These are phyloP conservation scores for Phaseolus coccineus DNA, from an alignment of 331 rosid genomes.

Conservation along the genomic window DNA sequence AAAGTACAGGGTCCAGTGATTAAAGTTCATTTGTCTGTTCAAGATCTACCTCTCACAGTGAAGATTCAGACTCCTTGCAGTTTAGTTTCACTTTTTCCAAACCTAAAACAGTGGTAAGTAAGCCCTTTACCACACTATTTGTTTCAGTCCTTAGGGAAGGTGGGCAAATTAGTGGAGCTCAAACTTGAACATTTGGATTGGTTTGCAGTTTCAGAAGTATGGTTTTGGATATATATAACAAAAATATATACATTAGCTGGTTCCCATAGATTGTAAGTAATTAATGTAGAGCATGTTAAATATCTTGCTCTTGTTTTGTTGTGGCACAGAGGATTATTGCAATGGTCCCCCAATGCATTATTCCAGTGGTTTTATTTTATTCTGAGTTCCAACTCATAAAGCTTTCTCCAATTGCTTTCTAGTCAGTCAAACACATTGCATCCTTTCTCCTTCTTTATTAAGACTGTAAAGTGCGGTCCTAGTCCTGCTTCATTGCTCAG, in stretches of 20 bases:
- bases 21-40: too few species aligned
- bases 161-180: too few species aligned
- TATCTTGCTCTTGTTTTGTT: slow-evolving; percentile 24
- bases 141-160: neutral
- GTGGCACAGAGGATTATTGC: neutral
- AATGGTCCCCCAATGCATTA: slow-evolving; percentile 11
- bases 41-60: neutral
- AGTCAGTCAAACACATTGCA: neutral
- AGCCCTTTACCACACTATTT: neutral
- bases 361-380: neutral
- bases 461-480: too few species aligned
- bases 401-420: neutral
- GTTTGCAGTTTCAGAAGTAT: neutral
- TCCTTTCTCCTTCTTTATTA: neutral
- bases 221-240: neutral
- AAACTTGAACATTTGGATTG: too few species aligned
- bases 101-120: neutral
- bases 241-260: neutral
- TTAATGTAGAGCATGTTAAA: slow-evolving; percentile 25
- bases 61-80: neutral
- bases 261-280: neutral
- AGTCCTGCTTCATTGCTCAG: too few species aligned
- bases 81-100: neutral
- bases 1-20: too few species aligned
- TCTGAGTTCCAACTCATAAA: neutral